phyloP scores from a whole-genome alignment of 768 basidiomycete genomes.

The Phylloporus rhodoxanthus region DNA sequence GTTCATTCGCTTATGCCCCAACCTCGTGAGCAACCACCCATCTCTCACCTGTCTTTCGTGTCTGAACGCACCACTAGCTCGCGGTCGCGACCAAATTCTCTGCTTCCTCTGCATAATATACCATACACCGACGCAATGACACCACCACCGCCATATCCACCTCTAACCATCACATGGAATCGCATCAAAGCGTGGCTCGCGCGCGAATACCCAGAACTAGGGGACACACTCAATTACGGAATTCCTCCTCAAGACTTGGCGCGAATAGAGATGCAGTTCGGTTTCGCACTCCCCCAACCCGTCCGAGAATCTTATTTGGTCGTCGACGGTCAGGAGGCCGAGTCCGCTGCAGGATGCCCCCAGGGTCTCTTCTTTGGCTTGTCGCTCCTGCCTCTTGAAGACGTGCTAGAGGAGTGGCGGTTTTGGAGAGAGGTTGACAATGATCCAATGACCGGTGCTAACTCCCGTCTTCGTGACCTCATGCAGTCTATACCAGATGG shows the following conservation, averaged over 20 bases:
- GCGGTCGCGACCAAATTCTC: conserved; percentile 44
- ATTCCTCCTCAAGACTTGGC: conserved; percentile 75
- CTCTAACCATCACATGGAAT: conserved; percentile 77
- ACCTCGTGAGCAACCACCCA: conserved; percentile 41
- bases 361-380: conserved; percentile 94
- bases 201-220: conserved; percentile 41
- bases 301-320: conserved; percentile 61
- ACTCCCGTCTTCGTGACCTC: conserved; percentile 57
- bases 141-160: conserved; percentile 51
- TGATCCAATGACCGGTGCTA: conserved; percentile 81
- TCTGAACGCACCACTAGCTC: conserved; percentile 26
- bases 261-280: conserved; percentile 78
- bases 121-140: conserved; percentile 15
- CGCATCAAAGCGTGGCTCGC: conserved; percentile 14
- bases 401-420: conserved; percentile 90
- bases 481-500: conserved; percentile 89
- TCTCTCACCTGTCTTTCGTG: neutral
- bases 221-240: conserved; percentile 92
- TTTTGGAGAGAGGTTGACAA: conserved; percentile 95
- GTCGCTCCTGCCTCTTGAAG: conserved; percentile 78
- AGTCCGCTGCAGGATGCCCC: conserved; percentile 79
- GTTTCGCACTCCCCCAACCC: conserved; percentile 73
- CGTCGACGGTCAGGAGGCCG: conserved; percentile 94
- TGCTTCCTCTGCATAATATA: conserved; percentile 66
- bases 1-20: too few species aligned